phyloP scores from a whole-genome alignment of 2,329 filamentous ascomycete species.

The Parastagonospora nodorum region DNA sequence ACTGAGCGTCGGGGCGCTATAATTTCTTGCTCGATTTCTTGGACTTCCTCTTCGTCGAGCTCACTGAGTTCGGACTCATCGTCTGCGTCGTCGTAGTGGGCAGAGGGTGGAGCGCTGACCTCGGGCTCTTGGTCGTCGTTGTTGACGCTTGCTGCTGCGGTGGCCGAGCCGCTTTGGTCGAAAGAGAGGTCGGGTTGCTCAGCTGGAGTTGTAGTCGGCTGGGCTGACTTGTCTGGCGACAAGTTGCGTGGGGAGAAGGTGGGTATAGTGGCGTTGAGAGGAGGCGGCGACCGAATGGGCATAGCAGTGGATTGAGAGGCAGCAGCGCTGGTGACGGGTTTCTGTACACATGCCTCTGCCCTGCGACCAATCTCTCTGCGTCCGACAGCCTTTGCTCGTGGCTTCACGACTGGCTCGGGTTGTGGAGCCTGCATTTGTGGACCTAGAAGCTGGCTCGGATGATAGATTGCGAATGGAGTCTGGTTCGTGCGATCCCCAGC shows the following conservation, averaged over 20 bases:
- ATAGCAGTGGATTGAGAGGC: constrained; percentile 29
- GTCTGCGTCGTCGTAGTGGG: constrained; percentile 57
- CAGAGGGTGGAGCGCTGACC: constrained; percentile 63
- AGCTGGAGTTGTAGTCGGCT: constrained; percentile 6
- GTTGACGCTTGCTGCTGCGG: constrained; percentile 31
- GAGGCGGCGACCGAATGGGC: constrained; percentile 41
- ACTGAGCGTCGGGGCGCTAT: constrained; percentile 16
- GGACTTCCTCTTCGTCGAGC: constrained; percentile 51
- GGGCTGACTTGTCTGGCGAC: constrained; percentile 26
- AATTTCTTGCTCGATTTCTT: constrained; percentile 38
- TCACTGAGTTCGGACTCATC: constrained; percentile 62
- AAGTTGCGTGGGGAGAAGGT: constrained; percentile 10
- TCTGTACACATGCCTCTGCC: constrained; percentile 61
- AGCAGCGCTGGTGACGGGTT: constrained; percentile 40
- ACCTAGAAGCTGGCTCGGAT: constrained; percentile 29
- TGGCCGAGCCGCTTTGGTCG: constrained; percentile 49
- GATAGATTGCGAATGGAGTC: constrained; percentile 32
- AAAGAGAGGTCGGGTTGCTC: constrained; percentile 23
- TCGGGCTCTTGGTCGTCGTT: constrained; percentile 38
- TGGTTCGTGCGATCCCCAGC: constrained; percentile 4
- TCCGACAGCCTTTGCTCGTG: constrained; percentile 62
- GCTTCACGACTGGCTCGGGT: constrained; percentile 25
- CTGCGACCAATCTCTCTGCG: constrained; percentile 63
- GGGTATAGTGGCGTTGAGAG: constrained; percentile 19
- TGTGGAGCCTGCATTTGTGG: constrained; percentile 19